These are phyloP conservation scores for Orbilia quercus DNA, from an alignment of 2,329 filamentous ascomycete species.

Conservation along the genomic window DNA sequence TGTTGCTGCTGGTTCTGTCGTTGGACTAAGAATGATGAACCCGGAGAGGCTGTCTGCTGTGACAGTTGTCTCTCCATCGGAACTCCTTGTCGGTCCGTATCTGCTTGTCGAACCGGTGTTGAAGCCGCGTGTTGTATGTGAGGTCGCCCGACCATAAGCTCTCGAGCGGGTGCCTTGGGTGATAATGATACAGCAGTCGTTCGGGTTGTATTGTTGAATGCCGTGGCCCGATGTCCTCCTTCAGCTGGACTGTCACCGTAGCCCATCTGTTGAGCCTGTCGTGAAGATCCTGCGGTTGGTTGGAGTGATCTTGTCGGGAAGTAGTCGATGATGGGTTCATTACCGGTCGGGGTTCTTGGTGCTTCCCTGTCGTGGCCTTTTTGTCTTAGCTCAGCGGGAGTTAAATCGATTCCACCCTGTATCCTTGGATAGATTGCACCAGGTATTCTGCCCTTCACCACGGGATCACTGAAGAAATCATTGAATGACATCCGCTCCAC, in stretches of 20 bases:
- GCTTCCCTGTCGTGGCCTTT: slow-evolving; percentile 42
- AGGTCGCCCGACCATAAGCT: slow-evolving; percentile 15
- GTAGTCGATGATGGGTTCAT: slow-evolving; percentile 38
- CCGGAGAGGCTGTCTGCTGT: slow-evolving; percentile 58
- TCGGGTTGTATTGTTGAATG: slow-evolving; percentile 25
- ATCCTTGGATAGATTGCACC: slow-evolving; percentile 64
- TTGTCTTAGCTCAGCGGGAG: slow-evolving; percentile 48
- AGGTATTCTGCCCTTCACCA: slow-evolving; percentile 80
- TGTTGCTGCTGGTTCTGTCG: slow-evolving; percentile 57
- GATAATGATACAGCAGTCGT: slow-evolving; percentile 15
- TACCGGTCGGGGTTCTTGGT: slow-evolving; percentile 27
- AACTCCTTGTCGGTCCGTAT: slow-evolving; percentile 40
- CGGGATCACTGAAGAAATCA: slow-evolving; percentile 80
- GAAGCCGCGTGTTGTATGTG: slow-evolving; percentile 34
- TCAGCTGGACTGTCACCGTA: slow-evolving; percentile 28
- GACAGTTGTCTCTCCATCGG: slow-evolving; percentile 55
- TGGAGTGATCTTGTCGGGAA: slow-evolving; percentile 26
- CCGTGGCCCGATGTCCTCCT: slow-evolving; percentile 26
- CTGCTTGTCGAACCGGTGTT: slow-evolving; percentile 28
- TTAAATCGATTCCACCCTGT: slow-evolving; percentile 44
- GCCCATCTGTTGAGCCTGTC: slow-evolving; percentile 26
- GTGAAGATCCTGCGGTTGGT: slow-evolving; percentile 15
- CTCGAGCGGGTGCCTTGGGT: slow-evolving; percentile 27
- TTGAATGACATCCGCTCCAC: slow-evolving; percentile 87
- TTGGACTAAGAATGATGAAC: slow-evolving; percentile 59